Evolutionary conservation across 2,329 filamentous ascomycete genomes (phyloP), one percentile per base, ranked within the genome.

Genomic region (Harringtonia lauricola): DNA sequence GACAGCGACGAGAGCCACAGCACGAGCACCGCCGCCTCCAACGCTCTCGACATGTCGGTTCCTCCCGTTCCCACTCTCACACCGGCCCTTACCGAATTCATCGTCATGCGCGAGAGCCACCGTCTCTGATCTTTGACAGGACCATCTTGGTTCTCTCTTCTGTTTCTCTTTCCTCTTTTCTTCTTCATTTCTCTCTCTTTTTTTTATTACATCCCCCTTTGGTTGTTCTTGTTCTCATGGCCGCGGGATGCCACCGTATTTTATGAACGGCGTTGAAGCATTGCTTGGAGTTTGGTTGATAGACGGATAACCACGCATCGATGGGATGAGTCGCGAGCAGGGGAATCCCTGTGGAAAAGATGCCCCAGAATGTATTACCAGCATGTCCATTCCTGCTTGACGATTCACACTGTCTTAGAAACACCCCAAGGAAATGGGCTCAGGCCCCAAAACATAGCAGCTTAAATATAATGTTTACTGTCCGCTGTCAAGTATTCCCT

Each of bases 31-130:
- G 17, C 17, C 26, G 24, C 30, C 29, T 19, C 19, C 7, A n/a
- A 21, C 14, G n/a, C 24, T 4, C 17, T 14, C 14, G 31, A 35
- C 10, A 18, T 34, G 2, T n/a, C 31, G 6, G n/a, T 26, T 14
- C 36, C 42, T 14, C 41, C 44, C 2, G 41, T 39, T 14, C 43
- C 48, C 1, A 8, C 33, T 13, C 39, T 46, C 13, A 35, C 46
- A 14, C 15, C 31, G 13, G n/a, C 45, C 36, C 47, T 44, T 15
- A 24, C 19, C 31, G 37, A 41, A 8, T 46, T 28, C 7, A 29
- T 34, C 1, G 30, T 36, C 3, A 24, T 36, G 29, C 41, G 43
- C 5, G 43, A 48, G 9, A 41, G 38, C 41, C 31, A 38, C 30
- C 43, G 41, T 2, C 14, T 47, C 2, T 50, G 30, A 47, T 14